phyloP scores from a whole-genome alignment of 1,284 basidiomycete genomes.

The Athelia psychrophila region DNA sequence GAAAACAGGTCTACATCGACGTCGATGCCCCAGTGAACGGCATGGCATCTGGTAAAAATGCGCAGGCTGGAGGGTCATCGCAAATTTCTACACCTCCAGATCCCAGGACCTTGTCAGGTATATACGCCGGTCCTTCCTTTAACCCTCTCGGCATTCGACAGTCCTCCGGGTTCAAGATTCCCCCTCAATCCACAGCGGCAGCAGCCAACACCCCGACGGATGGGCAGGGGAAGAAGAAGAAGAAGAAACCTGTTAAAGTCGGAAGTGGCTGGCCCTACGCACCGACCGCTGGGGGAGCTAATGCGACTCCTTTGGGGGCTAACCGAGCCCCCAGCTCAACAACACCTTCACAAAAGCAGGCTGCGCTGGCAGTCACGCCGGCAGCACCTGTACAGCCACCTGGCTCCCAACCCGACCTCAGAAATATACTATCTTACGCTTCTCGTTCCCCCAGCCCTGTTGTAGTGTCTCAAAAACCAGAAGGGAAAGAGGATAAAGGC shows the following conservation, averaged over 20 bases:
- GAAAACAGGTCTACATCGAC: too few species aligned
- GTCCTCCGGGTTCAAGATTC: slow-evolving; percentile 20
- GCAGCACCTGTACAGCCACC: too few species aligned
- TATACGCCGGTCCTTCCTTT: slow-evolving; percentile 35
- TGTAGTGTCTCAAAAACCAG: too few species aligned
- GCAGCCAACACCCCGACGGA: not conserved
- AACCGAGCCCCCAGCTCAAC: too few species aligned
- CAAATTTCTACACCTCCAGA: slow-evolving; percentile 31
- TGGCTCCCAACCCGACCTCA: not conserved
- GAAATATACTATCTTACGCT: not conserved
- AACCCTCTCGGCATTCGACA: slow-evolving; percentile 54
- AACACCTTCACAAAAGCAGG: not conserved
- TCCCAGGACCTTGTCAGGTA: slow-evolving; percentile 32
- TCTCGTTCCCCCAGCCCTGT: slow-evolving; percentile 15
- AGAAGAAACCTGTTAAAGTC: slow-evolving; percentile 26
- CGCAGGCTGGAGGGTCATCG: not conserved
- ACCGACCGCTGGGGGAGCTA: slow-evolving; percentile 20
- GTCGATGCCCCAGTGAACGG: too few species aligned
- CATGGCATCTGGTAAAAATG: too few species aligned
- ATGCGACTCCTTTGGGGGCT: not conserved
- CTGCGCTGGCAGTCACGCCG: too few species aligned
- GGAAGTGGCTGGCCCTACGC: slow-evolving; percentile 33
- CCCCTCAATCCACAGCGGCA: not conserved
- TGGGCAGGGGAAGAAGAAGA: not conserved
- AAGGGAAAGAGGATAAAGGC: too few species aligned